Evolutionary conservation across 176 grass and related monocot genomes (phyloP).

Genomic region (Secale cereale): DNA sequence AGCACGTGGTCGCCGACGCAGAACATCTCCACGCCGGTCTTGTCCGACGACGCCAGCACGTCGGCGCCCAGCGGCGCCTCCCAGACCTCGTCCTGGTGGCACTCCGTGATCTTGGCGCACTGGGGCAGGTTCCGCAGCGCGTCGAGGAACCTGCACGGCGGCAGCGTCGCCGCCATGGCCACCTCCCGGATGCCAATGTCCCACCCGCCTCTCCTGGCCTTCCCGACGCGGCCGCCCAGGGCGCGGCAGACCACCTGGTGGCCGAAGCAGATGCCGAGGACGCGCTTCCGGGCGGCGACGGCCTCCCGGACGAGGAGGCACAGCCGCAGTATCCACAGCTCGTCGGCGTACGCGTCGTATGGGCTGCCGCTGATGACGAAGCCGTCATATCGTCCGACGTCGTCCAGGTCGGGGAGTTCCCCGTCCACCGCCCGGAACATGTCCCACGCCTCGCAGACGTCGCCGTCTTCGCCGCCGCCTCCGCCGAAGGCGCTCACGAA

Average conservation of each 20-base stretch:
- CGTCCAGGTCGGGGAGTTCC: slow-evolving; percentile 45
- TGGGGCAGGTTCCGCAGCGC: slow-evolving; percentile 26
- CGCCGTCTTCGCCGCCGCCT: slow-evolving; percentile 21
- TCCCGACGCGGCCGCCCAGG: slow-evolving; percentile 57
- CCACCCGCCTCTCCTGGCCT: slow-evolving; percentile 54
- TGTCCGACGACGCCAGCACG: slow-evolving; percentile 70
- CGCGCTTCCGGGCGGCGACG: slow-evolving; percentile 42
- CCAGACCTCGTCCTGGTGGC: slow-evolving; percentile 89
- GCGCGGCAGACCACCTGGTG: slow-evolving; percentile 92
- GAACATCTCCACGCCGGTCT: slow-evolving; percentile 78
- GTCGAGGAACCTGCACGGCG: slow-evolving; percentile 34
- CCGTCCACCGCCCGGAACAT: slow-evolving; percentile 74
- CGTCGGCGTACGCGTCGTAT: slow-evolving; percentile 63
- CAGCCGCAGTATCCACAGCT: slow-evolving; percentile 64
- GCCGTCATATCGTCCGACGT: slow-evolving; percentile 48
- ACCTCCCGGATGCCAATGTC: slow-evolving; percentile 76
- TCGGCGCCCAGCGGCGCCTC: slow-evolving; percentile 66
- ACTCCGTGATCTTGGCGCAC: slow-evolving; percentile 59
- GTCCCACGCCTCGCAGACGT: slow-evolving; percentile 59
- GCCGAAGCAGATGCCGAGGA: slow-evolving; percentile 93
- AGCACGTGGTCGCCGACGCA: slow-evolving; percentile 52
- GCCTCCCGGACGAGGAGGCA: slow-evolving; percentile 57
- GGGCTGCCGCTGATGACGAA: slow-evolving; percentile 95
- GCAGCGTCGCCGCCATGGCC: slow-evolving; percentile 24
- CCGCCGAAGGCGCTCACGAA: slow-evolving; percentile 59